phyloP scores from a whole-genome alignment of 768 basidiomycete species.

The Suillus occidentalis region DNA sequence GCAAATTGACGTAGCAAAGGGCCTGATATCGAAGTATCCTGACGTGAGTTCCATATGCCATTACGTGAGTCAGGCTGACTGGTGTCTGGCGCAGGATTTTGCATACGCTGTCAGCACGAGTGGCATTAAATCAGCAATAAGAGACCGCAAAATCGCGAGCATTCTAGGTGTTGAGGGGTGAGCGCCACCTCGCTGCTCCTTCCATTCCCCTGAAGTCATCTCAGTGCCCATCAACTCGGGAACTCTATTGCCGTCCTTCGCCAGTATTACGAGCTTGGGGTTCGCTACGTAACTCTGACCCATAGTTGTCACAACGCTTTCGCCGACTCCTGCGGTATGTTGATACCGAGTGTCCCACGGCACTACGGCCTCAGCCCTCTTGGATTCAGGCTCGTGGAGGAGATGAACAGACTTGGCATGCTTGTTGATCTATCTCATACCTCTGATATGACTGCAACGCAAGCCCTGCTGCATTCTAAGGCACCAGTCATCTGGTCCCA shows the following conservation, averaged over 20 bases:
- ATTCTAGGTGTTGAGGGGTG: constrained; percentile 93
- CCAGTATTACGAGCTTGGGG: constrained; percentile 80
- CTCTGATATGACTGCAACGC: constrained; percentile 82
- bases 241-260: constrained; percentile 86
- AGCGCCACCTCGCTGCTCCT: constrained; percentile 14
- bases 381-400: constrained; percentile 71
- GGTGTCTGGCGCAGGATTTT: constrained; percentile 53
- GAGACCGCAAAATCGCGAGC: constrained; percentile 78
- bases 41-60: constrained; percentile 44
- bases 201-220: constrained; percentile 5
- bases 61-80: background rate
- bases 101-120: constrained; percentile 49
- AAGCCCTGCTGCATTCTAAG: constrained; percentile 65
- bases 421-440: constrained; percentile 93
- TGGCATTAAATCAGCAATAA: constrained; percentile 61
- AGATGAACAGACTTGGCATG: constrained; percentile 95
- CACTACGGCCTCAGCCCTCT: constrained; percentile 68
- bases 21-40: constrained; percentile 77
- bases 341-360: constrained; percentile 51
- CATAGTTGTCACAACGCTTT: constrained; percentile 91
- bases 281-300: constrained; percentile 92
- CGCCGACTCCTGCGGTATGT: constrained; percentile 76
- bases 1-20: constrained; percentile 85
- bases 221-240: constrained; percentile 89
- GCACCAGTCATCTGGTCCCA: constrained; percentile 97